Percentiles rank a stretch among this genome's conserved stretches.
These are phyloP conservation scores for Candida glucosophila DNA, from an alignment of 1,139 yeast species.

Conservation along the genomic window DNA sequence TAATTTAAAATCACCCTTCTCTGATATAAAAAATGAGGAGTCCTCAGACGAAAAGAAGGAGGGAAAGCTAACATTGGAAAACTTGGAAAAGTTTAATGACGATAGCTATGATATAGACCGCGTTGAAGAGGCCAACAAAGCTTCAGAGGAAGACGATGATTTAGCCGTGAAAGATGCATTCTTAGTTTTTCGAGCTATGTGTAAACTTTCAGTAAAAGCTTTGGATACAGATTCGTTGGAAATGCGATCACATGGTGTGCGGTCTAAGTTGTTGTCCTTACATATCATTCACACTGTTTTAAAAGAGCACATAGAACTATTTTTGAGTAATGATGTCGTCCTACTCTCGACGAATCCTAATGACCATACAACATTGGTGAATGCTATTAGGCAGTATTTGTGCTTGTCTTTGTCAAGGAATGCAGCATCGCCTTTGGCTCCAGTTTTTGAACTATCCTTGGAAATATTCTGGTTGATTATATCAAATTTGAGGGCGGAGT, in stretches of 20 bases:
- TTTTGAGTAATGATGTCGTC: slow-evolving; percentile 56
- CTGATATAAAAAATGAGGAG: too few species aligned
- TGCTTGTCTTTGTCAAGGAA: slow-evolving; percentile 81
- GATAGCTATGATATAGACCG: slow-evolving; percentile 42
- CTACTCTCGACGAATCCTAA: slow-evolving; percentile 49
- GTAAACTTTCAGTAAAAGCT: slow-evolving; percentile 80
- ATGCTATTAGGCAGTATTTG: slow-evolving; percentile 77
- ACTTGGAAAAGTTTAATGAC: slow-evolving; percentile 47
- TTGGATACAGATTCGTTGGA: slow-evolving; percentile 66
- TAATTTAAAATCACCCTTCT: slow-evolving; percentile 12
- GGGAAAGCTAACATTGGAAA: slow-evolving; percentile 45
- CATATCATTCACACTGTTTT: slow-evolving; percentile 83
- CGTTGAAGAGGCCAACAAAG: slow-evolving; percentile 40
- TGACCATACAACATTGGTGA: slow-evolving; percentile 57
- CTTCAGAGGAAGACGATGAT: slow-evolving; percentile 49
- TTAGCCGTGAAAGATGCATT: slow-evolving; percentile 83
- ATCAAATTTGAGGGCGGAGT: slow-evolving; percentile 75
- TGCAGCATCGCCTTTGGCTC: slow-evolving; percentile 86
- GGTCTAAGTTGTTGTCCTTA: slow-evolving; percentile 82
- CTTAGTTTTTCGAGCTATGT: slow-evolving; percentile 86
- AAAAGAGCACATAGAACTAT: slow-evolving; percentile 77
- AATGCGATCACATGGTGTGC: slow-evolving; percentile 83
- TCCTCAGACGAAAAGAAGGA: slow-evolving; percentile 12
- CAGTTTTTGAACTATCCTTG: slow-evolving; percentile 84
- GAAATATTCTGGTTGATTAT: slow-evolving; percentile 91